Evolutionary conservation across 2,329 filamentous ascomycete genomes (phyloP), one percentile per base, ranked within the genome.

Genomic region (Pseudogymnoascus sp.): DNA sequence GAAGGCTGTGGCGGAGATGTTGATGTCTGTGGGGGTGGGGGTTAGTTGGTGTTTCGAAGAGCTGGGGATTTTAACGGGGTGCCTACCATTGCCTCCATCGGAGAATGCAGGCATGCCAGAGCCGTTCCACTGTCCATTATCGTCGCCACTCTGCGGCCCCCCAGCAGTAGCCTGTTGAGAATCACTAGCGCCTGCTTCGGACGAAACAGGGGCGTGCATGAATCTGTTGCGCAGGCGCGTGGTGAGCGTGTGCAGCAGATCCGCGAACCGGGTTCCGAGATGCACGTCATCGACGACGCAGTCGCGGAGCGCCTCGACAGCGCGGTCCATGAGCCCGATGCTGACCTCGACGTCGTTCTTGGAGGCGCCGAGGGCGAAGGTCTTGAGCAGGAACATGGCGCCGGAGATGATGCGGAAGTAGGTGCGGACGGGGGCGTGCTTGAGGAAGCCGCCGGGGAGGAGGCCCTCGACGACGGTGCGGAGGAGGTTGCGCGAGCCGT

Each of bases 341-440:
- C 88, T 90, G 56, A 89, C 81, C 70, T 88, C 86, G 26, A 93
- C 88, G 68, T 95, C 90, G 63, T 87, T 87, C 69, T 90, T 88
- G 0, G 88, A 88, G 1, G 90, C 90, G 17, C 90, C 90, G 1
- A 95, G 81, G 0, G 90, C 89, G 74, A 95, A 93, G 0, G 90
- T 93, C 77, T 89, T 95, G 60, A 95, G 82, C 17, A 95, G 75
- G 71, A 95, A 93, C 84, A 93, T 93, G 66, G 89, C 89, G 3
- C 90, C 90, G 64, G 87, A 90, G 67, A 93, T 91, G 72, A 95
- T 93, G 63, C 90, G 86, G 77, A 95, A 93, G 73, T 93, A 93
- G 0, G 90, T 93, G 56, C 90, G 82, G 4, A 95, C 90, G 0
- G 90, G 90, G 0, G 89, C 89, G 71, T 93, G 90, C 72, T 91